Evolutionary conservation across 2,329 filamentous ascomycete species (phyloP).

Genomic region (Neopestalotiopsis sp.): DNA sequence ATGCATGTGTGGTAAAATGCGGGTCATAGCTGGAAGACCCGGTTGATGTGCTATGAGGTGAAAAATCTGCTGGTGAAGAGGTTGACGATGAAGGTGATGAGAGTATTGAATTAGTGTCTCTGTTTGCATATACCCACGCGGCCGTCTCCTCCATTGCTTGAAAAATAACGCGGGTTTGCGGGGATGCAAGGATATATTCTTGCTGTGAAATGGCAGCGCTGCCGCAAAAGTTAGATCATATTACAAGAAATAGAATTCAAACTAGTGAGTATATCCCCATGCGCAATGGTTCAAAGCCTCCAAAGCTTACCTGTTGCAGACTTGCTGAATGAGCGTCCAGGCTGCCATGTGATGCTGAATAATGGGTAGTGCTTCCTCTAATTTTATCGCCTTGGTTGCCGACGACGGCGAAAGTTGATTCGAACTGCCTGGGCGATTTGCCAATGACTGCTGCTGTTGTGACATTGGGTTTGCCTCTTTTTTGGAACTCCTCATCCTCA

Average conservation of each 20-base stretch:
- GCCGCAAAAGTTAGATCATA: background rate
- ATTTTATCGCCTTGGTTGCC: background rate
- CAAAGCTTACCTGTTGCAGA: slow-evolving; percentile 7
- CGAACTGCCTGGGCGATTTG: background rate
- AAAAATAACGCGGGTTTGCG: background rate
- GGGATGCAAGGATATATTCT: background rate
- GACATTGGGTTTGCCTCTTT: background rate
- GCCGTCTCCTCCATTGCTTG: slow-evolving; percentile 6
- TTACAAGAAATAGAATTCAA: background rate
- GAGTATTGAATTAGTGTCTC: background rate
- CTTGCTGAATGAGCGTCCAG: background rate
- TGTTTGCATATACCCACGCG: background rate
- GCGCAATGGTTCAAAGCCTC: background rate
- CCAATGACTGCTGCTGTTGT: background rate
- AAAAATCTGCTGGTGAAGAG: background rate
- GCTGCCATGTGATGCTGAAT: slow-evolving; percentile 9
- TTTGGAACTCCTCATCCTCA: slow-evolving; percentile 1
- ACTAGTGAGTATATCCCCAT: too few species aligned
- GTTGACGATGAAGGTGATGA: slow-evolving; percentile 1
- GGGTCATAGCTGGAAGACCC: background rate
- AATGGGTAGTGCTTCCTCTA: background rate
- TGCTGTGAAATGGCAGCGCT: slow-evolving; percentile 12
- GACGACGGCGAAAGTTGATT: background rate
- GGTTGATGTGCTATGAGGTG: background rate
- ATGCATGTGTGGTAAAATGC: background rate